Percentiles rank a stretch among this genome's conserved stretches.
phyloP scores from a whole-genome alignment of 2,329 filamentous ascomycete species.

The Aspergillus tubingensis region DNA sequence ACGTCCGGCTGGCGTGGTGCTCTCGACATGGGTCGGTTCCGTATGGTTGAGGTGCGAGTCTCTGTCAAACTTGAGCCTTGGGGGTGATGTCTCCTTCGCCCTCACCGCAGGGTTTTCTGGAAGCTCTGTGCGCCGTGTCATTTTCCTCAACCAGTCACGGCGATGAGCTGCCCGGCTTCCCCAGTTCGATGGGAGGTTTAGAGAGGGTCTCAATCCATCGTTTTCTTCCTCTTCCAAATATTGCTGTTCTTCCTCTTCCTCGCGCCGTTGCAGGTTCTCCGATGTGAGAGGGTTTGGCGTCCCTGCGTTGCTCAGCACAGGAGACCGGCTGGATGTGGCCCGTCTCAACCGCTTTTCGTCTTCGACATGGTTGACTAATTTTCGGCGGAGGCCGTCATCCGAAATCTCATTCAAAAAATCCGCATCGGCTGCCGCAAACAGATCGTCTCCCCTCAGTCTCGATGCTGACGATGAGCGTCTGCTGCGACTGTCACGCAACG shows the following conservation, averaged over 20 bases:
- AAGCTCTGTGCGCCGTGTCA: constrained; percentile 26
- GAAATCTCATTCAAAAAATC: constrained; percentile 38
- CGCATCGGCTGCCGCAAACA: constrained; percentile 30
- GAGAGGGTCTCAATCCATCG: constrained; percentile 29
- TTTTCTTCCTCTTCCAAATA: constrained; percentile 22
- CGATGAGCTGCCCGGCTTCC: constrained; percentile 35
- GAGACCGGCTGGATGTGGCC: constrained; percentile 41
- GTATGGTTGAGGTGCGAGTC: constrained; percentile 30
- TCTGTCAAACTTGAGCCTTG: constrained; percentile 29
- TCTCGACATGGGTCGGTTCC: constrained; percentile 26
- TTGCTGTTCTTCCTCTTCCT: constrained; percentile 31
- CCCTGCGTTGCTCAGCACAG: constrained; percentile 42
- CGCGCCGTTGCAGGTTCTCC: constrained; percentile 41
- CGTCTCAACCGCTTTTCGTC: constrained; percentile 44
- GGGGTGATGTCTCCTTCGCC: constrained; percentile 18
- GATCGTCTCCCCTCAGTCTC: constrained; percentile 21
- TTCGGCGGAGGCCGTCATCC: constrained; percentile 37
- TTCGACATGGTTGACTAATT: constrained; percentile 36
- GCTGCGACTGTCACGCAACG: constrained; percentile 20
- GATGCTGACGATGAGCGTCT: constrained; percentile 29
- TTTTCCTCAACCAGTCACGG: constrained; percentile 39
- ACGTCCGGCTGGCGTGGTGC: constrained; percentile 26
- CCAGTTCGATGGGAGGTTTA: constrained; percentile 44
- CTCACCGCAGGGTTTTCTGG: constrained; percentile 23
- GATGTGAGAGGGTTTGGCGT: constrained; percentile 33